Evolutionary conservation across 2,329 filamentous ascomycete genomes (phyloP), one percentile per base, ranked within the genome.

Genomic region (Meredithiella fracta): DNA sequence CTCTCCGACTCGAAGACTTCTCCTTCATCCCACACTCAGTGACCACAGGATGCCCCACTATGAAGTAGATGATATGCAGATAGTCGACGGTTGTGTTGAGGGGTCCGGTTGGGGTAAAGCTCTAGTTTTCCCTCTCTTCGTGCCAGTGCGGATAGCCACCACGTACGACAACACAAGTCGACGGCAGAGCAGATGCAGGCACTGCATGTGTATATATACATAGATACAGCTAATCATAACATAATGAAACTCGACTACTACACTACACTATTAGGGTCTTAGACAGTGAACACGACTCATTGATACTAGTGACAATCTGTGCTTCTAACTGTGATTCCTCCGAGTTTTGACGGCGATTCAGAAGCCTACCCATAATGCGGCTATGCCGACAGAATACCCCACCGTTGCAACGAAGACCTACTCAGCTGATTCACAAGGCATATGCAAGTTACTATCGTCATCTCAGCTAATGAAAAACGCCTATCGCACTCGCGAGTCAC

Each of bases 401-500:
- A 49, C 20, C 22, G 22, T 49, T 49, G 25, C 44, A 49, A n/a
- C 9, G 23, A 25, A 49, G 22, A 8, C 22, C 11, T 4, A 22
- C n/a, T 20, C 15, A 20, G 40, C 11, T 49, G 44, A n/a, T 49
- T 5, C 44, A n/a, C 38, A 15, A 42, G 15, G 6, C 38, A 42
- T 42, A 5, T 15, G 15, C 11, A 34, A 11, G 29, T 11, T 34
- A 34, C 29, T 34, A n/a, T 44, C 17, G 15, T 11, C 51, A 31
- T n/a, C 20, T 14, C 2, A 34, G 8, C 49, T 49, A 56, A 56
- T 56, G n/a, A 56, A 11, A 37, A 7, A 7, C 3, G n/a, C 3
- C 14, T 31, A 15, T 40, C 49, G 6, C n/a, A 9, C 42, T 20
- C 25, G 20, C 55, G 40, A 57, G 55, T 57, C 55, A 57, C 55